Evolutionary conservation across 2,329 filamentous ascomycete species (phyloP).

Genomic region (Fusarium domesticum): DNA sequence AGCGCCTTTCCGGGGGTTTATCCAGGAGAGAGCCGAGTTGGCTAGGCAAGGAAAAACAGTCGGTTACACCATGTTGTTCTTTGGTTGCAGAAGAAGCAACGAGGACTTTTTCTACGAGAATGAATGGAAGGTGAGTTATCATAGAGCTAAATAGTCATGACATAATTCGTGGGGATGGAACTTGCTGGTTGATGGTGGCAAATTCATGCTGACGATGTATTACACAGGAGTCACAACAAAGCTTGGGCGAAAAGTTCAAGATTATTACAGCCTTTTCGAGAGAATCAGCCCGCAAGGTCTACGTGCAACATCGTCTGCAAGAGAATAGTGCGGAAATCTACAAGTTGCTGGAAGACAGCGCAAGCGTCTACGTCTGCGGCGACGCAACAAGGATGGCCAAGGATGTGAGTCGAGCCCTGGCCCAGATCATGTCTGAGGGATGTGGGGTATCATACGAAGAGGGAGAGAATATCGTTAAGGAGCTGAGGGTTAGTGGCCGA

Average conservation of each 20-base stretch:
- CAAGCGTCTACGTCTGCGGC: conserved; percentile 4
- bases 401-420: neutral
- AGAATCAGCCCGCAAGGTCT: neutral
- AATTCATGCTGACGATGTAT: no score
- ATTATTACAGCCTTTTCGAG: conserved; percentile 1
- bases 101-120: conserved; percentile 1
- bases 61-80: conserved; percentile 2
- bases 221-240: neutral
- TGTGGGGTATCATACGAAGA: neutral
- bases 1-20: conserved; percentile 8
- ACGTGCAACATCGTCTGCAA: conserved; percentile 2
- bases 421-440: neutral
- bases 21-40: neutral
- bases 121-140: neutral
- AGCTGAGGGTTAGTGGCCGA: neutral
- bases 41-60: neutral
- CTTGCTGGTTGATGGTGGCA: neutral
- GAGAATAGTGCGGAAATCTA: neutral
- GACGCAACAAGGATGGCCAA: conserved; percentile 4
- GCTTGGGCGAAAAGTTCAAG: neutral
- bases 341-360: neutral
- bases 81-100: neutral
- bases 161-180: neutral
- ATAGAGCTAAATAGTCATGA: neutral
- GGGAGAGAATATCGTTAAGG: neutral